Base-by-base conservation (phyloP, 2,329 filamentous ascomycete genomes). In the Pestalotiopsis sp. region DNA sequence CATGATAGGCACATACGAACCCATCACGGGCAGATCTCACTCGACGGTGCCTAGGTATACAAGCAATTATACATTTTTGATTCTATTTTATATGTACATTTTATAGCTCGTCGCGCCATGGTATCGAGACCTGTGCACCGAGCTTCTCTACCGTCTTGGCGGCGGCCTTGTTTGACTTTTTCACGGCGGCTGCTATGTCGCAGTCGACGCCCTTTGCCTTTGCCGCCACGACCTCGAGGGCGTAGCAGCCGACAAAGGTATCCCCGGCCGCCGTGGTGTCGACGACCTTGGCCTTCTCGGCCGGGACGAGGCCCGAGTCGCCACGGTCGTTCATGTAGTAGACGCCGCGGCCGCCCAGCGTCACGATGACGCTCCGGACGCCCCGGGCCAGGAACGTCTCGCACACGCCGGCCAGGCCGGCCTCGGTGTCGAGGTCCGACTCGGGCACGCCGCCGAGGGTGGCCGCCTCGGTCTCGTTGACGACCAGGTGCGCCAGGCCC, bases 231-330 rank as follows among this genome's bases (percentile, higher is more conserved):
- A 92, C 87, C 68, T 90, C 88, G 31, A 96, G 88, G 2, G 93
- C 92, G 78, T 97, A 97, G 25, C 90, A 92, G 2, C 96, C 95
- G 4, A 97, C 93, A 81, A 98, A 98, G 0, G 95, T 98, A 79
- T 98, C 95, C 0, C 95, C 95, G 4, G 96, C 96, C 1, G 92
- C 95, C 7, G 95, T 98, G 1, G 95, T 98, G 79, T 98, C 95
- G 4, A 98, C 89, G 1, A 98, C 95, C 23, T 79, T 81, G 3
- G 93, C 91, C 79, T 92, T 91, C 70, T 88, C 85, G 0, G 93
- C 93, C 2, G 82, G 79, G 4, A 94, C 80, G 72, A 90, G 75
- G 1, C 83, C 85, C 66, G 82, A 83, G 58, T 74, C 49, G 36
- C 81, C 80, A 17, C 77, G 81, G 39, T 78, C 80, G 23, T 84